Evolutionary conservation across 495 filamentous ascomycete genomes (phyloP).

Genomic region (Xylaria longipes): DNA sequence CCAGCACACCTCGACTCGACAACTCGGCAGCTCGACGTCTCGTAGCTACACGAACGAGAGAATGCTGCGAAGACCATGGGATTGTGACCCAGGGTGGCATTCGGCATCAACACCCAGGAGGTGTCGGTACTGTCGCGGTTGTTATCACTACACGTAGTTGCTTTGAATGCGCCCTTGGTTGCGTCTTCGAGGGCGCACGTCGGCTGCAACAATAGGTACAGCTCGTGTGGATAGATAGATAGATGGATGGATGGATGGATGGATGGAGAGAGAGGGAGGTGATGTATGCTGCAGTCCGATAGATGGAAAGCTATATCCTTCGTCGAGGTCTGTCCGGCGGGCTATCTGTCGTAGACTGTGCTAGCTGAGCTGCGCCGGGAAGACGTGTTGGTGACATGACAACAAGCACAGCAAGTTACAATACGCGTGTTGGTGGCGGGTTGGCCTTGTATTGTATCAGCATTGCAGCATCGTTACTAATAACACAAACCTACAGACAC

Average conservation of each 20-base stretch:
- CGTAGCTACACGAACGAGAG: not conserved
- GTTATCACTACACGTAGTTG: not conserved
- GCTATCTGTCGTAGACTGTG: not conserved
- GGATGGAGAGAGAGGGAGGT: not conserved
- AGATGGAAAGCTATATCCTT: not conserved
- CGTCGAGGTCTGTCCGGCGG: not conserved
- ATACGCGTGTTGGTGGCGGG: slow-evolving; percentile 18
- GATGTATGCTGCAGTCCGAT: not conserved
- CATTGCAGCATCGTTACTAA: slow-evolving; percentile 27
- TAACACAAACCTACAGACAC: slow-evolving; percentile 17
- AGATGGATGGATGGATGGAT: not conserved
- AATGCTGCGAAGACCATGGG: not conserved
- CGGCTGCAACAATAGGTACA: not conserved
- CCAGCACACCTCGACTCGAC: slow-evolving; percentile 7
- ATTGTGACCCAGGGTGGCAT: not conserved
- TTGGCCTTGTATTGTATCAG: slow-evolving; percentile 22
- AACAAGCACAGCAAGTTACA: slow-evolving; percentile 10
- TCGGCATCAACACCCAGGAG: not conserved
- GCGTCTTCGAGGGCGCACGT: not conserved
- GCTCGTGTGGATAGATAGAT: not conserved
- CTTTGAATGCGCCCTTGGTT: not conserved
- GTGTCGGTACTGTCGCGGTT: not conserved
- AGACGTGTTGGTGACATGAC: slow-evolving; percentile 23
- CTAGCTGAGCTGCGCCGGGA: not conserved
- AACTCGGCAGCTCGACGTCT: not conserved